A percentile compares a stretch with the other conserved stretches of the same genome.
Conservation (phyloP, 2,329 filamentous ascomycete genomes). For the Trichoderma hamatum region DNA sequence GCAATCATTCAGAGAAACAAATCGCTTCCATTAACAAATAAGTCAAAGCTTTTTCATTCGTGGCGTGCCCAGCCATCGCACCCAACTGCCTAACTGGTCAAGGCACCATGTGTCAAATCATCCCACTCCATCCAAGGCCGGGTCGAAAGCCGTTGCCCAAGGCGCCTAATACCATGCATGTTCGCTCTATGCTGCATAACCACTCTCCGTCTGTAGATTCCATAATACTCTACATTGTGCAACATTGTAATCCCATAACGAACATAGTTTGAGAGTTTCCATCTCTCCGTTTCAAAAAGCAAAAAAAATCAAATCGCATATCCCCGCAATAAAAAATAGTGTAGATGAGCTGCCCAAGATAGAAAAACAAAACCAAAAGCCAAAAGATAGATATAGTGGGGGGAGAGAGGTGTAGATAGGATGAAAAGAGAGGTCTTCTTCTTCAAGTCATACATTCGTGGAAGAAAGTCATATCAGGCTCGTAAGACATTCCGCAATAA, state of each 20-base stretch:
- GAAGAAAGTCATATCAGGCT: constrained; percentile 45
- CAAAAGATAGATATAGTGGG: constrained; percentile 26
- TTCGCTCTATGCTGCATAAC: constrained; percentile 30
- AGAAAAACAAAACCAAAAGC: constrained; percentile 30
- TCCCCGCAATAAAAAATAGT: constrained; percentile 14
- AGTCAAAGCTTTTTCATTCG: constrained; percentile 51
- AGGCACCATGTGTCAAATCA: constrained; percentile 27
- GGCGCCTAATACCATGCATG: constrained; percentile 30
- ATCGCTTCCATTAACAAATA: constrained; percentile 60
- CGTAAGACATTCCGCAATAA: constrained; percentile 42
- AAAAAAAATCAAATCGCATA: constrained; percentile 18
- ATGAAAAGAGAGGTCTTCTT: constrained; percentile 31
- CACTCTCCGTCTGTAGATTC: constrained; percentile 27
- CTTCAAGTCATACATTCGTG: constrained; percentile 49
- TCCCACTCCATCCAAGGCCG: constrained; percentile 24
- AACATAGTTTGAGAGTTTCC: constrained; percentile 29
- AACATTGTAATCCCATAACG: constrained; percentile 36
- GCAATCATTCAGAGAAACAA: neutral
- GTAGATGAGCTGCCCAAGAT: constrained; percentile 8
- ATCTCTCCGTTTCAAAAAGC: constrained; percentile 11
- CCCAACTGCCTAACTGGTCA: constrained; percentile 29
- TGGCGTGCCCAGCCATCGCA: constrained; percentile 13
- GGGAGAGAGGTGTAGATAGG: constrained; percentile 30
- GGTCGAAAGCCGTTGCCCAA: constrained; percentile 25
- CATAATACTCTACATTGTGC: constrained; percentile 33